Percentiles rank a stretch among this genome's conserved stretches.
Evolutionary conservation across 495 filamentous ascomycete species (phyloP).

Genomic region (Melanomma pulvis-pyrius): DNA sequence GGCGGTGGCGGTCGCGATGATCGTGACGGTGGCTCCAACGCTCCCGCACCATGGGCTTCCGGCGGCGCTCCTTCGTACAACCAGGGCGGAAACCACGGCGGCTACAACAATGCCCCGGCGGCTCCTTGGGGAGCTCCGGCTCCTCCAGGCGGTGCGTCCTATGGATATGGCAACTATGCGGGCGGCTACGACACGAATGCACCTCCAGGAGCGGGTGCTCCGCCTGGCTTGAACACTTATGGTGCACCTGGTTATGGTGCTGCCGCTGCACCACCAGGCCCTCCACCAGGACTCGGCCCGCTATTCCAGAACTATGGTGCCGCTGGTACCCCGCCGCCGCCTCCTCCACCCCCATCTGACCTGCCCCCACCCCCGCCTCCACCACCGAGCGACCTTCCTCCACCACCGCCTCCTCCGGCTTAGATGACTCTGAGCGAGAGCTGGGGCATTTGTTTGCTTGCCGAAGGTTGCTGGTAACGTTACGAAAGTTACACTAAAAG

Average conservation of each 20-base stretch:
- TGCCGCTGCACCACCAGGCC: constrained; percentile 67
- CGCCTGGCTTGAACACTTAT: constrained; percentile 31
- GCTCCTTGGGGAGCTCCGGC: constrained; percentile 28
- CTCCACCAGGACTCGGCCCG: constrained; percentile 68
- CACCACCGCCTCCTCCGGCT: constrained; percentile 41
- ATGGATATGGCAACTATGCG: constrained; percentile 21
- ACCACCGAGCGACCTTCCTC: constrained; percentile 71
- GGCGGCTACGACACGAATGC: constrained; percentile 20
- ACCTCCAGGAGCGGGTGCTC: constrained; percentile 31
- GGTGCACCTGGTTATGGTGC: constrained; percentile 47
- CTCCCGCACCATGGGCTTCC: constrained; percentile 37
- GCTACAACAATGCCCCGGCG: constrained; percentile 6
- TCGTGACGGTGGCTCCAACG: constrained; percentile 39
- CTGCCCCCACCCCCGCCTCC: constrained; percentile 60
- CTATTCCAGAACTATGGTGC: constrained; percentile 68
- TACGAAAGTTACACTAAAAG: too few relatives aligned
- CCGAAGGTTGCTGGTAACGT: too few relatives aligned
- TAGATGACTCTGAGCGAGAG: background rate
- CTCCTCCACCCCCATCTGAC: constrained; percentile 40
- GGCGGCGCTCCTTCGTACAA: constrained; percentile 26
- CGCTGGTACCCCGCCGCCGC: constrained; percentile 47
- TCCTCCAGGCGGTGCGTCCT: constrained; percentile 4
- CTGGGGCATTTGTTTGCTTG: too few relatives aligned
- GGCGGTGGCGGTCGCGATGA: constrained; percentile 35
- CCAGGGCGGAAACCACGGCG: constrained; percentile 26